Evolutionary conservation across 805 yeast species (phyloP).

Genomic region (Limtongozyma cylindracea): DNA sequence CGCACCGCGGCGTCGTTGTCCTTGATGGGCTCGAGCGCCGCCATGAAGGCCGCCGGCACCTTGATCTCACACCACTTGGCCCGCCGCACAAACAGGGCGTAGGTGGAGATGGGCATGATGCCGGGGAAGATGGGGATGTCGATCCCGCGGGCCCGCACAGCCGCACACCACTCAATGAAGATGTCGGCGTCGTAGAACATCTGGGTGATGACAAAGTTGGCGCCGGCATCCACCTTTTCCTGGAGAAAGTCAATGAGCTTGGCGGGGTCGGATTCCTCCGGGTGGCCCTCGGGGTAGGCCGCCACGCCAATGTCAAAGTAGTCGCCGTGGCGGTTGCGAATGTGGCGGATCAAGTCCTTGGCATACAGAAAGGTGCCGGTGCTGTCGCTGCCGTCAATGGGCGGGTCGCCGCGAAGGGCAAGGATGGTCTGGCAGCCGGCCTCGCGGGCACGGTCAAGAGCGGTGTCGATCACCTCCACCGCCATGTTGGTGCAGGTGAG

Average conservation of each 20-base stretch:
- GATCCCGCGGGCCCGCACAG: slow-evolving; percentile 47
- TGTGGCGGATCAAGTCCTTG: slow-evolving; percentile 59
- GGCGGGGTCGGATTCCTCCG: slow-evolving; percentile 43
- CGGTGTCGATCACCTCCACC: slow-evolving; percentile 52
- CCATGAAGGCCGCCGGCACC: slow-evolving; percentile 51
- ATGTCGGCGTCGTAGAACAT: slow-evolving; percentile 88
- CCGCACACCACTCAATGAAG: slow-evolving; percentile 61
- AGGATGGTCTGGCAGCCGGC: slow-evolving; percentile 91
- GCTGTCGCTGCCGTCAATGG: slow-evolving; percentile 44
- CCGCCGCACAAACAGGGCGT: slow-evolving; percentile 77
- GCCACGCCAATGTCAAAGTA: slow-evolving; percentile 93
- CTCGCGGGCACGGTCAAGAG: slow-evolving; percentile 59
- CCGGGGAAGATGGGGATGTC: slow-evolving; percentile 86
- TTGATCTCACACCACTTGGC: slow-evolving; percentile 82
- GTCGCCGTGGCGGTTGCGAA: slow-evolving; percentile 53
- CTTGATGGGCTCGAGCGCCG: slow-evolving; percentile 51
- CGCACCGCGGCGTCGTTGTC: slow-evolving; percentile 82
- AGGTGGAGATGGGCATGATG: slow-evolving; percentile 95
- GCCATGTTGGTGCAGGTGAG: slow-evolving; percentile 94
- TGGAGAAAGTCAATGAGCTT: slow-evolving; percentile 35
- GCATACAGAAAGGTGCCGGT: slow-evolving; percentile 80
- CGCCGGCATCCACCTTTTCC: slow-evolving; percentile 86
- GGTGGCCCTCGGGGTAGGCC: slow-evolving; percentile 94
- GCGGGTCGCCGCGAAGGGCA: slow-evolving; percentile 93
- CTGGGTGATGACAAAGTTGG: slow-evolving; percentile 82